phyloP scores from a whole-genome alignment of 1,139 yeast genomes.

The Geotrichum macrosporum region DNA sequence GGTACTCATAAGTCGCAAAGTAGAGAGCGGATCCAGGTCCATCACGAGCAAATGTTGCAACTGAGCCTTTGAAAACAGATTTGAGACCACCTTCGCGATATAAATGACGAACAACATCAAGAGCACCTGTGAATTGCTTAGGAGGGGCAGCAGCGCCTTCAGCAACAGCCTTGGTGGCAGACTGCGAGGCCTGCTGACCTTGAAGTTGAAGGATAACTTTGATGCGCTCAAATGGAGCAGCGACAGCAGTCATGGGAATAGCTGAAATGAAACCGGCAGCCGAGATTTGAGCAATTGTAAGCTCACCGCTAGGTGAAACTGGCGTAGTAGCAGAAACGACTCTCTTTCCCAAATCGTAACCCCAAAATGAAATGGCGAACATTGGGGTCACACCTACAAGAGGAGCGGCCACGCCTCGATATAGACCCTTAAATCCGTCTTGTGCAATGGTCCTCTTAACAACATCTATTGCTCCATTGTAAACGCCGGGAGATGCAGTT shows the following conservation, averaged over 20 bases:
- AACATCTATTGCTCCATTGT: slow-evolving; percentile 59
- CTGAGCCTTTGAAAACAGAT: slow-evolving; percentile 86
- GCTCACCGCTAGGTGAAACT: slow-evolving; percentile 26
- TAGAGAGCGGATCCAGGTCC: slow-evolving; percentile 98
- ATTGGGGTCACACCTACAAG: slow-evolving; percentile 93
- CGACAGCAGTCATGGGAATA: slow-evolving; percentile 87
- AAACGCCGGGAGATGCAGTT: slow-evolving; percentile 49
- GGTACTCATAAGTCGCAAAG: slow-evolving; percentile 87
- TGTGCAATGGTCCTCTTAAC: slow-evolving; percentile 61
- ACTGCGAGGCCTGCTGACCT: slow-evolving; percentile 40
- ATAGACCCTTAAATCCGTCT: slow-evolving; percentile 76
- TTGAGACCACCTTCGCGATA: slow-evolving; percentile 76
- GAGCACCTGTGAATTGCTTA: slow-evolving; percentile 46
- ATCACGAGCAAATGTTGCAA: slow-evolving; percentile 90
- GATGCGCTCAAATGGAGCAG: slow-evolving; percentile 95
- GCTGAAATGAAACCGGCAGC: slow-evolving; percentile 97
- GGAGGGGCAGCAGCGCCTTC: slow-evolving; percentile 28
- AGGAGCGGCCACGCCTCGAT: slow-evolving; percentile 86
- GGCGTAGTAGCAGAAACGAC: slow-evolving; percentile 45
- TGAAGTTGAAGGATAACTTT: slow-evolving; percentile 90
- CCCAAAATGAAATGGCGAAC: slow-evolving; percentile 98
- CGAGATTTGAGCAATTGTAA: slow-evolving; percentile 68
- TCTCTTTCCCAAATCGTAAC: slow-evolving; percentile 88
- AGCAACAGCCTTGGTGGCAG: slow-evolving; percentile 32
- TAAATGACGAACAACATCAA: slow-evolving; percentile 62